phyloP scores from a whole-genome alignment of 805 yeast species.

The Barnettozyma wickerhamii region DNA sequence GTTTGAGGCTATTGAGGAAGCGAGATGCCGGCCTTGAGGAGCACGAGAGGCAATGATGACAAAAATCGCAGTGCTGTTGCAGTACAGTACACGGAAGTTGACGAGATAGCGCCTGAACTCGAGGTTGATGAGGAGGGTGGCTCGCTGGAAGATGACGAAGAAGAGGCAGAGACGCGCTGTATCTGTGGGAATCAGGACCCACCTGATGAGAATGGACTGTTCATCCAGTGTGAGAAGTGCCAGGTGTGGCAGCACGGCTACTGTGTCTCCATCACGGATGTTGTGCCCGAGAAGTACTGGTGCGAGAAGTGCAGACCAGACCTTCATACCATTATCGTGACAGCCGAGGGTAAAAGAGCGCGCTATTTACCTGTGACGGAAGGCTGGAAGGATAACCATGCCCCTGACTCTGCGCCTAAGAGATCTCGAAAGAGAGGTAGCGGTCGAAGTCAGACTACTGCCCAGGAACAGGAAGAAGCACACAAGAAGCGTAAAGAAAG shows the following conservation, averaged over 20 bases:
- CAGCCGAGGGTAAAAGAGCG: constrained; percentile 44
- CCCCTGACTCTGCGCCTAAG: background rate
- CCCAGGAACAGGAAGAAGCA: constrained; percentile 12
- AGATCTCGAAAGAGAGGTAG: constrained; percentile 25
- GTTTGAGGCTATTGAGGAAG: too few relatives aligned
- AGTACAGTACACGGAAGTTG: constrained; percentile 9
- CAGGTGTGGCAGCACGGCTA: constrained; percentile 97
- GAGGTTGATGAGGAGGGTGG: constrained; percentile 19
- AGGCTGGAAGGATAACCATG: constrained; percentile 15
- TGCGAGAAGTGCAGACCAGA: constrained; percentile 91
- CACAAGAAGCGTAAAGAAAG: constrained; percentile 29
- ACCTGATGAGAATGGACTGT: constrained; percentile 53
- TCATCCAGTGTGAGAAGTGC: constrained; percentile 85
- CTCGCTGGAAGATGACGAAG: constrained; percentile 33
- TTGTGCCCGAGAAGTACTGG: constrained; percentile 91
- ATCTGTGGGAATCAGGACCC: constrained; percentile 41
- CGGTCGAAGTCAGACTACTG: constrained; percentile 1
- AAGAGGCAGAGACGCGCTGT: constrained; percentile 42
- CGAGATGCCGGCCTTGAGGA: constrained; percentile 22
- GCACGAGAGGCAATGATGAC: constrained; percentile 18
- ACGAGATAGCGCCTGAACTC: constrained; percentile 2
- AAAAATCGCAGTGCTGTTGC: background rate
- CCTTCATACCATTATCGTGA: constrained; percentile 54
- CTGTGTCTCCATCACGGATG: constrained; percentile 73
- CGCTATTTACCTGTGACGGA: constrained; percentile 43